Evolutionary conservation across 106 monocot genomes (phyloP).

Genomic region (Agapanthus africanus): DNA sequence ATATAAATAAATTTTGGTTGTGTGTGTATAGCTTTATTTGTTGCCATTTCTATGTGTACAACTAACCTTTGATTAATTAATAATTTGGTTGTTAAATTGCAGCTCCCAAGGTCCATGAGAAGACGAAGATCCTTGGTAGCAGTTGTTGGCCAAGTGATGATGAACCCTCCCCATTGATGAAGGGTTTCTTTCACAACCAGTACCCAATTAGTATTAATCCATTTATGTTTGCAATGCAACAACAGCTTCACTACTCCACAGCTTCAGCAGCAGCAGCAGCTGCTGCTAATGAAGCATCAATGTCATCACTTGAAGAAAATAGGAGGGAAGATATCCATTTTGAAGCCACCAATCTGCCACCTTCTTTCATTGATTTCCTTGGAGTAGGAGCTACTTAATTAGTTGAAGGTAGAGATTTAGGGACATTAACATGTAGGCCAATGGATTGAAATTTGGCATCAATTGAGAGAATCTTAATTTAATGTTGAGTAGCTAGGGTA

Average conservation of each 20-base stretch:
- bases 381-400: conserved; percentile 79
- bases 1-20: background rate
- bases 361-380: conserved; percentile 88
- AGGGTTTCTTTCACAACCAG: conserved; percentile 7
- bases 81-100: conserved; percentile 5
- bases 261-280: conserved; percentile 17
- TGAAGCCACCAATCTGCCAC: conserved; percentile 24
- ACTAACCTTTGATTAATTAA: background rate
- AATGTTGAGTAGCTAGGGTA: background rate
- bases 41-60: background rate
- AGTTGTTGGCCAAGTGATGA: background rate
- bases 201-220: conserved; percentile 15
- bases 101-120: conserved; percentile 21
- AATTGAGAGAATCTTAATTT: background rate
- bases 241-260: conserved; percentile 1
- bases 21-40: no score
- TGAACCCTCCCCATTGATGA: background rate
- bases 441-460: background rate
- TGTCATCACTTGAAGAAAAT: conserved; percentile 12
- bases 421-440: no score
- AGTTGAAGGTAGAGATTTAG: no score
- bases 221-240: conserved; percentile 39
- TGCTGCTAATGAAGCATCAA: conserved; percentile 4
- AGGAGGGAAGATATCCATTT: conserved; percentile 9
- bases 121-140: background rate